phyloP scores from a whole-genome alignment of 1,284 basidiomycete species.

The Stygiomarasmius scandens region DNA sequence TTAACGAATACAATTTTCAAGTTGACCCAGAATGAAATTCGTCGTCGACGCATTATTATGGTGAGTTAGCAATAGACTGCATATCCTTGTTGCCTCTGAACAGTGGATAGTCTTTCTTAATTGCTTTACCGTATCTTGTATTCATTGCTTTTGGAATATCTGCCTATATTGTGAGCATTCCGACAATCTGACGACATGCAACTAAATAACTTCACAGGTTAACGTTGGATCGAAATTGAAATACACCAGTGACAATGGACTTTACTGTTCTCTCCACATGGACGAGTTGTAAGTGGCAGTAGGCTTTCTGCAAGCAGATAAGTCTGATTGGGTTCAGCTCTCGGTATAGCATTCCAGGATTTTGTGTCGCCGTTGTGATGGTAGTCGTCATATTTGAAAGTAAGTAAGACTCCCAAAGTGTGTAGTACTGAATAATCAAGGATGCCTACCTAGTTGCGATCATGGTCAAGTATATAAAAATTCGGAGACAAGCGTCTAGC shows the following conservation, averaged over 20 bases:
- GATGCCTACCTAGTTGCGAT: conserved; percentile 31
- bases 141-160: conserved; percentile 30
- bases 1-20: background rate
- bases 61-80: background rate
- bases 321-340: conserved; percentile 27
- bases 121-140: conserved; percentile 30
- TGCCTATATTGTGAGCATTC: conserved; percentile 30
- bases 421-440: conserved; percentile 23
- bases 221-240: conserved; percentile 3
- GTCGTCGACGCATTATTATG: background rate
- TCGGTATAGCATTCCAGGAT: conserved; percentile 45
- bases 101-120: conserved; percentile 24
- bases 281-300: conserved; percentile 39
- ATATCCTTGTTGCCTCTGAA: background rate
- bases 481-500: conserved; percentile 28
- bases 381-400: conserved; percentile 50
- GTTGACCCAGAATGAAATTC: background rate
- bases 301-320: conserved; percentile 3
- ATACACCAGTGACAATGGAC: conserved; percentile 38
- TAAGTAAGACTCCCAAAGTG: conserved; percentile 24
- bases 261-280: conserved; percentile 49
- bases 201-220: too few species aligned
- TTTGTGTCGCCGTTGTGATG: conserved; percentile 43
- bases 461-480: conserved; percentile 32
- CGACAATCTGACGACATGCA: too few species aligned